Percentiles rank a stretch among this genome's conserved stretches.
These are phyloP conservation scores for Fusarium sp. DNA, from an alignment of 2,329 filamentous ascomycete species.

Conservation along the genomic window DNA sequence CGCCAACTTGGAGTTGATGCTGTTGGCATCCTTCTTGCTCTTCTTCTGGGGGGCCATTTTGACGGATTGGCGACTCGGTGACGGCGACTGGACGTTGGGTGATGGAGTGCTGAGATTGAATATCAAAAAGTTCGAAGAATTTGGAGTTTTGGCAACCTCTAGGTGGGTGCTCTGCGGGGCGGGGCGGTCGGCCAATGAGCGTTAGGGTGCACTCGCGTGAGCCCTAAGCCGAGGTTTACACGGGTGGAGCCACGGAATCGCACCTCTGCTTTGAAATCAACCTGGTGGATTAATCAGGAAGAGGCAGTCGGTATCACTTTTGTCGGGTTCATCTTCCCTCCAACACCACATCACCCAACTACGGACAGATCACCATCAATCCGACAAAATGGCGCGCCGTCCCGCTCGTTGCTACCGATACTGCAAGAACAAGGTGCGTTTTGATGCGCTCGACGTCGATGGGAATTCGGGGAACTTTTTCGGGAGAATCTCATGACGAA, in stretches of 20 bases:
- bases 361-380: constrained; percentile 57
- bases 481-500: constrained; percentile 21
- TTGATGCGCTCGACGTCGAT: constrained; percentile 14
- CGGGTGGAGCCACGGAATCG: constrained; percentile 39
- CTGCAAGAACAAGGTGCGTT: constrained; percentile 99
- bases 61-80: constrained; percentile 52
- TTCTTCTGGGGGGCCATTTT: constrained; percentile 77
- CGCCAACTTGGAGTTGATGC: constrained; percentile 67
- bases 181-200: constrained; percentile 45
- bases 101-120: constrained; percentile 43
- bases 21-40: constrained; percentile 84
- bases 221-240: constrained; percentile 54
- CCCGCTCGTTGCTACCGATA: constrained; percentile 99
- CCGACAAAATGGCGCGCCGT: constrained; percentile 97
- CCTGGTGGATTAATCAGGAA: constrained; percentile 45
- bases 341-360: constrained; percentile 51
- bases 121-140: constrained; percentile 38
- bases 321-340: constrained; percentile 45
- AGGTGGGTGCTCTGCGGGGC: constrained; percentile 36
- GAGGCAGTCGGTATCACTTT: constrained; percentile 43
- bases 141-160: constrained; percentile 39
- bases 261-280: constrained; percentile 64
- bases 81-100: constrained; percentile 46
- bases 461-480: constrained; percentile 22
- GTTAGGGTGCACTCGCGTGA: constrained; percentile 21